Percentiles rank a stretch among this genome's conserved stretches.
Conservation (phyloP, 371 early-diverging fungal species). For the Umbelopsis sp. region DNA sequence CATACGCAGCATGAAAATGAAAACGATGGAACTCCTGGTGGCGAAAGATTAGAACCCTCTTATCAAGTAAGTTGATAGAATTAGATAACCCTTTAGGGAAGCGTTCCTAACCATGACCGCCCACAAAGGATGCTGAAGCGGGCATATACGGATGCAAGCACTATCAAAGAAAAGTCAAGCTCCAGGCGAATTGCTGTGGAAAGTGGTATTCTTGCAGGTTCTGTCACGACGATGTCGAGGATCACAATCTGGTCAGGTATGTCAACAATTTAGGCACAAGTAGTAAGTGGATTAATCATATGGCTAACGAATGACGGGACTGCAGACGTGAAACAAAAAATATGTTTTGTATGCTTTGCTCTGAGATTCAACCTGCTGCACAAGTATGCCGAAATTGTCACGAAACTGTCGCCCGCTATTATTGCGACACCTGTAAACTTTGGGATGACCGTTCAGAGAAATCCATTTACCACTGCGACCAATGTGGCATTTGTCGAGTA, state of each 20-base stretch:
- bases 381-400: slow-evolving; percentile 78
- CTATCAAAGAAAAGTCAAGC: slow-evolving; percentile 85
- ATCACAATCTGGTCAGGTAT: slow-evolving; percentile 89
- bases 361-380: slow-evolving; percentile 77
- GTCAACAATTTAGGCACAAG: not conserved
- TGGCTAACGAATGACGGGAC: not conserved
- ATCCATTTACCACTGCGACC: slow-evolving; percentile 89
- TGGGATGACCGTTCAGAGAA: slow-evolving; percentile 88
- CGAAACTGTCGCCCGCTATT: slow-evolving; percentile 75
- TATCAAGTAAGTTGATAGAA: slow-evolving; percentile 51
- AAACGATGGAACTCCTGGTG: slow-evolving; percentile 27
- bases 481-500: slow-evolving; percentile 93
- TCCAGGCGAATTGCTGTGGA: slow-evolving; percentile 93
- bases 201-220: slow-evolving; percentile 91
- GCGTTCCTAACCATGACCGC: not conserved
- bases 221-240: slow-evolving; percentile 92
- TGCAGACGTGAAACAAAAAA: slow-evolving; percentile 68
- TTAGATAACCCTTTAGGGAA: slow-evolving; percentile 24
- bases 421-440: slow-evolving; percentile 91
- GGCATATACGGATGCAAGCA: slow-evolving; percentile 87
- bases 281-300: not conserved
- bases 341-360: slow-evolving; percentile 96
- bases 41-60: slow-evolving; percentile 33
- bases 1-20: slow-evolving; percentile 26
- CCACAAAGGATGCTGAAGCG: slow-evolving; percentile 51